Conservation (phyloP, 1,284 basidiomycete genomes). For the Melampsora americana region DNA sequence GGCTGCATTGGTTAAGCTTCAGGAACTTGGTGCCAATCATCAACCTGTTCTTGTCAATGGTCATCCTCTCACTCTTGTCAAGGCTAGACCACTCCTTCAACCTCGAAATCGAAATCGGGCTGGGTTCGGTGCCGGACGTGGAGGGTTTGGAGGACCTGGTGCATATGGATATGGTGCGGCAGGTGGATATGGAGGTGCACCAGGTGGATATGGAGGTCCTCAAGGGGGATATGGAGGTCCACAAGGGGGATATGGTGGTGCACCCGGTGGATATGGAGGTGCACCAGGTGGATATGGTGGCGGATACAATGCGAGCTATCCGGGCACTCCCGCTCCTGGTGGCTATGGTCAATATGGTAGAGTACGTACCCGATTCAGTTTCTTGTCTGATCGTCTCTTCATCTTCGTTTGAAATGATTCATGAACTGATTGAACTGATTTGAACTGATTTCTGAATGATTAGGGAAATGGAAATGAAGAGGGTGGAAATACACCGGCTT, state of each 20-base stretch:
- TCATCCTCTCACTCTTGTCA: constrained; percentile 31
- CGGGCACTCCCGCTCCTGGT: neutral
- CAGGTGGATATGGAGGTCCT: constrained; percentile 20
- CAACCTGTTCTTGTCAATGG: constrained; percentile 29
- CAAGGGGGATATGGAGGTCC: constrained; percentile 7
- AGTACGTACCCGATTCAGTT: neutral
- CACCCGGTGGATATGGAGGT: constrained; percentile 2
- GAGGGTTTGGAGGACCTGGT: constrained; percentile 3
- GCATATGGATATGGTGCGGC: constrained; percentile 4
- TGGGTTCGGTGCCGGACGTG: constrained; percentile 1
- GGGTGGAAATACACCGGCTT: no score
- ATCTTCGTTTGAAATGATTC: neutral
- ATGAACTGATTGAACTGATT: no score
- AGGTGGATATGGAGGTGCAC: neutral
- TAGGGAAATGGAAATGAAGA: no score
- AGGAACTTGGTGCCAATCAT: constrained; percentile 6
- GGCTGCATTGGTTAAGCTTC: constrained; percentile 12
- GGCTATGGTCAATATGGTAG: neutral
- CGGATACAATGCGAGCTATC: constrained; percentile 2
- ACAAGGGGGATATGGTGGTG: constrained; percentile 4
- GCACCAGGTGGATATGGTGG: constrained; percentile 3
- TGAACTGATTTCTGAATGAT: no score
- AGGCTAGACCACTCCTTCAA: constrained; percentile 30
- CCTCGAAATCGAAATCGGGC: constrained; percentile 8
- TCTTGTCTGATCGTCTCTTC: neutral